Evolutionary conservation across 2,329 filamentous ascomycete species (phyloP), one percentile per base, ranked within the genome.

Genomic region (Pseudogymnoascus verrucosus): DNA sequence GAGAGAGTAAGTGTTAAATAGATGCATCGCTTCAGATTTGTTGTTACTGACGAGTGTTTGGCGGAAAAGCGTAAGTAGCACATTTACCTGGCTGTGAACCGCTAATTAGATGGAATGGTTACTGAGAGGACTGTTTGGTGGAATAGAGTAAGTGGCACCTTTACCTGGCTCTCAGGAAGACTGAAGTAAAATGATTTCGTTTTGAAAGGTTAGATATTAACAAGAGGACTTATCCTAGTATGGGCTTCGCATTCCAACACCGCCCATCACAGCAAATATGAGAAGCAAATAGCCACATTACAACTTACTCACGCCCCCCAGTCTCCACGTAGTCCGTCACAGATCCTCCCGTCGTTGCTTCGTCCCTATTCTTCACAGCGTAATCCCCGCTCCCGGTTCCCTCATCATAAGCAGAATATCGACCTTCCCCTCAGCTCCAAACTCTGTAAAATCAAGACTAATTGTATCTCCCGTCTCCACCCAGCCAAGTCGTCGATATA

Each of bases 401-500:
- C 57, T 60, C 37, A 60, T 60, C 57, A 60, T 60, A 14, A 60
- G 37, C 23, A 5, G n/a, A 12, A 16, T 10, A 39, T 40, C 57
- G 34, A 40, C 31, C 7, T 10, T 21, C 11, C 57, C 57, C 11
- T 40, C 31, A 12, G 21, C 57, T 4, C 57, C 57, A 37, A 12
- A 60, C 31, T 60, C 19, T 5, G 57, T 39, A 23, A 60, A 60
- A 60, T 60, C 16, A 60, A 54, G n/a, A 10, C 47, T 54, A 19
- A 54, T 10, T 4, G 31, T 37, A 37, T 60, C 57, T 3, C 31
- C 31, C 12, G 34, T 39, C 57, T 77, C 76, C 1, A 76, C 68
- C 63, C 76, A 79, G 7, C 76, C 76, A 5, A 76, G 61, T 64
- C 74, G 75, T 65, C 71, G 68, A 65, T 79, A 79, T 11, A 79